Conservation (phyloP, 257 asterid species). For the Thymus quinquecostatus region DNA sequence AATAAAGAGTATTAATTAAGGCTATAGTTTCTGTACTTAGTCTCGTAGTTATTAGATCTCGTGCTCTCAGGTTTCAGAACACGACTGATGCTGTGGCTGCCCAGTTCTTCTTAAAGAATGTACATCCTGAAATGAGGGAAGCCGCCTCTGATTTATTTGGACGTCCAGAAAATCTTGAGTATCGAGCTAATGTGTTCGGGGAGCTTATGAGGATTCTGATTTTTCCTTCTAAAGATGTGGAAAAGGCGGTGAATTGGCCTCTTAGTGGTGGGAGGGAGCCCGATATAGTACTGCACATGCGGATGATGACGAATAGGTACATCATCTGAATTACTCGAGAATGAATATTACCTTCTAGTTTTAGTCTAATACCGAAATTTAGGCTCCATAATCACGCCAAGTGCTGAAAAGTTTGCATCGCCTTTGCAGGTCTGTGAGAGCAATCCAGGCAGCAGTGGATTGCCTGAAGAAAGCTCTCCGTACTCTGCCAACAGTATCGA, state of each 20-base stretch:
- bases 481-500: no score
- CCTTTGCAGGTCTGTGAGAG: no score
- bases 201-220: conserved; percentile 90
- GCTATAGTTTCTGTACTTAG: neutral
- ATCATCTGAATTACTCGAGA: no score
- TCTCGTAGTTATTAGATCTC: conserved; percentile 19
- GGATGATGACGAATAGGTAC: no score
- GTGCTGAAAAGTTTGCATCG: no score
- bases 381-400: no score
- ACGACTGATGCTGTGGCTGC: conserved; percentile 97
- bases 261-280: conserved; percentile 57
- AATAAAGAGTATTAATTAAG: conserved; percentile 27
- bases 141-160: conserved; percentile 83
- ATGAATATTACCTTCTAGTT: no score
- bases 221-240: conserved; percentile 74
- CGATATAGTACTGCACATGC: no score
- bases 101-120: conserved; percentile 88
- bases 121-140: conserved; percentile 76
- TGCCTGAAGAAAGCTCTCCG: no score
- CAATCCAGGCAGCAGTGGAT: no score
- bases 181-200: conserved; percentile 91
- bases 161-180: conserved; percentile 63
- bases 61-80: conserved; percentile 94
- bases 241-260: conserved; percentile 73
- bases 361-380: no score